Evolutionary conservation across 148 eudicot genomes (phyloP).

Genomic region (Fagopyrum tataricum): DNA sequence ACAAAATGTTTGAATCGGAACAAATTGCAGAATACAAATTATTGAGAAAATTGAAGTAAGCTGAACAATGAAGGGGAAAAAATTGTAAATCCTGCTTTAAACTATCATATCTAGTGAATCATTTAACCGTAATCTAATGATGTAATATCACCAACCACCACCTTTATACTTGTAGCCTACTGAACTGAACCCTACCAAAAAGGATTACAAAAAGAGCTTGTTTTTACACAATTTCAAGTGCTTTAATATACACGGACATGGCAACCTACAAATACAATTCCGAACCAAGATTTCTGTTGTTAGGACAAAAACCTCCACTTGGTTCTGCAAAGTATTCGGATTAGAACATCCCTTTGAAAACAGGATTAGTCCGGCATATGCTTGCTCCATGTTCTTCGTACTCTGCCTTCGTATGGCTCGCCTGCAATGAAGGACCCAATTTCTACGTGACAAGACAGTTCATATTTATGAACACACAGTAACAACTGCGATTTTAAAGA

Average conservation of each 20-base stretch:
- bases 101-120: background rate
- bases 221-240: background rate
- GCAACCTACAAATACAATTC: conserved; percentile 8
- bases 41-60: background rate
- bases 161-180: background rate
- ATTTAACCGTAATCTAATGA: background rate
- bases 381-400: conserved; percentile 96
- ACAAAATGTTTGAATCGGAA: background rate
- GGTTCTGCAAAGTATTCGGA: background rate
- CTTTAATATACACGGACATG: background rate
- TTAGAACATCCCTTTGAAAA: conserved; percentile 95
- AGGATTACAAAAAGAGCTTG: background rate
- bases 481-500: background rate
- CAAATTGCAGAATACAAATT: background rate
- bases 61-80: background rate
- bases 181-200: background rate
- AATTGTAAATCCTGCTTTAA: background rate
- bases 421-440: conserved; percentile 31
- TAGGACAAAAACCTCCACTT: background rate
- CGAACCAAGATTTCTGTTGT: background rate
- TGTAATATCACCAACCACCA: background rate
- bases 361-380: conserved; percentile 94
- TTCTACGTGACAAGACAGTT: background rate
- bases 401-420: conserved; percentile 94
- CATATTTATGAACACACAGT: background rate